Evolutionary conservation across 495 filamentous ascomycete species (phyloP), one percentile per base, ranked within the genome.

Genomic region (Jackrogersella multiformis): DNA sequence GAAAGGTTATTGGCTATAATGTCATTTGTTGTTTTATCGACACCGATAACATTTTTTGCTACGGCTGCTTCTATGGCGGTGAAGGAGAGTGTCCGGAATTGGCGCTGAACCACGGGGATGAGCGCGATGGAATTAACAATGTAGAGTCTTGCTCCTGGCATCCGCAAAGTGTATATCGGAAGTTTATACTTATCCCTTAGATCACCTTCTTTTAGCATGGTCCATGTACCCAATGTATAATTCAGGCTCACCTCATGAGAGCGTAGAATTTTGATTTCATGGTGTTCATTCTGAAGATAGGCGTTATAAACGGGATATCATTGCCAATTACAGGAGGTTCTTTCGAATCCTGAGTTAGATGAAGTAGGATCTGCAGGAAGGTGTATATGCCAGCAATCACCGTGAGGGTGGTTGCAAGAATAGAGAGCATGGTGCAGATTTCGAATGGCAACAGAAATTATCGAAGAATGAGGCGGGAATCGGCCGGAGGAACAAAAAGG

Each of bases 141-240:
- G 26, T 71, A 71, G 10, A 71, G 56, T 1, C 63, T 52, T 0
- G 45, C 10, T 8, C 54, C 45, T 2, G 68, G 68, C 8, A 71
- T n/a, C 0, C 68, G 56, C 2, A 71, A 39, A n/a, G 68, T 71
- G 44, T 64, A 71, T 8, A 70, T 61, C 1, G 67, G 67, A n/a
- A 38, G 49, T 21, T 35, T 42, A 18, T 42, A 21, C 8, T 42
- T 42, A 20, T 42, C 8, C 10, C 39, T 42, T 21, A 21, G 4
- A n/a, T 9, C 5, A 20, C 9, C 8, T 8, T 20, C 6, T 42
- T 42, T n/a, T n/a, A n/a, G n/a, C n/a, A n/a, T n/a, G n/a, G n/a
- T n/a, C n/a, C n/a, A n/a, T n/a, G n/a, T n/a, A n/a, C n/a, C n/a
- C n/a, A n/a, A n/a, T n/a, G n/a, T n/a, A n/a, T n/a, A n/a, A n/a